These are phyloP conservation scores for Pseudocercospora fijiensis DNA, from an alignment of 2,329 filamentous ascomycete genomes.

Conservation along the genomic window DNA sequence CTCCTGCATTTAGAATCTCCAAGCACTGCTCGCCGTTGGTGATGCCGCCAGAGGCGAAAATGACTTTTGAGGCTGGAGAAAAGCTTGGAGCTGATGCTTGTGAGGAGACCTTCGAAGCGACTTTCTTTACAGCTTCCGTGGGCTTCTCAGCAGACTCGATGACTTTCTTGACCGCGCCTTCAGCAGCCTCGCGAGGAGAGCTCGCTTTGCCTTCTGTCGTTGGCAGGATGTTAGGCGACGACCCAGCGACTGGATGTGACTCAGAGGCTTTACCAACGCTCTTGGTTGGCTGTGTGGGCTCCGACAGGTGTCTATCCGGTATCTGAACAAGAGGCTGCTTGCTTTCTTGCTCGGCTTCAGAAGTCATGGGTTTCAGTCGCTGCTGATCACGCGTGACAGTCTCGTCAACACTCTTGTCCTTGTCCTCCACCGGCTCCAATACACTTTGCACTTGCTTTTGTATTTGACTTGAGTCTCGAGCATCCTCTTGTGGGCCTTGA, in stretches of 20 bases:
- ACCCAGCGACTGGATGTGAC: conserved; percentile 10
- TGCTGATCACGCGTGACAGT: conserved; percentile 35
- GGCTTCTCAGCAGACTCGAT: conserved; percentile 15
- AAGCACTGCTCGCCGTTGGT: conserved; percentile 82
- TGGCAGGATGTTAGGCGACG: conserved; percentile 9
- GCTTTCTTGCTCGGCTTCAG: conserved; percentile 31
- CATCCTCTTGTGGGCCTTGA: conserved; percentile 41
- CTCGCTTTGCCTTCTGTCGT: conserved; percentile 11
- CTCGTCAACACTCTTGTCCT: conserved; percentile 20
- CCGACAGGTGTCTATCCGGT: conserved; percentile 33
- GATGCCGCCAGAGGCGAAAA: conserved; percentile 93
- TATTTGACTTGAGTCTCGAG: conserved; percentile 3
- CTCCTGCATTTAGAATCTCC: conserved; percentile 80
- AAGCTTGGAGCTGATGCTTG: not conserved
- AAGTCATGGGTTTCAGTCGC: conserved; percentile 35
- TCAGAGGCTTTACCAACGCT: conserved; percentile 13
- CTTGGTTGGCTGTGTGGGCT: conserved; percentile 15
- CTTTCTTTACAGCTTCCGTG: conserved; percentile 21
- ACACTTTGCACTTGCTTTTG: conserved; percentile 16
- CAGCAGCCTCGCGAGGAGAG: conserved; percentile 22
- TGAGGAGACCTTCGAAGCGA: conserved; percentile 17
- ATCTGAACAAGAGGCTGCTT: conserved; percentile 37
- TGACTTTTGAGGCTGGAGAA: conserved; percentile 62
- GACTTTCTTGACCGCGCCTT: conserved; percentile 25
- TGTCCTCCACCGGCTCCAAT: conserved; percentile 14